Evolutionary conservation across 2,329 filamentous ascomycete species (phyloP), one percentile per base, ranked within the genome.

Genomic region (Alternaria ethzedia): DNA sequence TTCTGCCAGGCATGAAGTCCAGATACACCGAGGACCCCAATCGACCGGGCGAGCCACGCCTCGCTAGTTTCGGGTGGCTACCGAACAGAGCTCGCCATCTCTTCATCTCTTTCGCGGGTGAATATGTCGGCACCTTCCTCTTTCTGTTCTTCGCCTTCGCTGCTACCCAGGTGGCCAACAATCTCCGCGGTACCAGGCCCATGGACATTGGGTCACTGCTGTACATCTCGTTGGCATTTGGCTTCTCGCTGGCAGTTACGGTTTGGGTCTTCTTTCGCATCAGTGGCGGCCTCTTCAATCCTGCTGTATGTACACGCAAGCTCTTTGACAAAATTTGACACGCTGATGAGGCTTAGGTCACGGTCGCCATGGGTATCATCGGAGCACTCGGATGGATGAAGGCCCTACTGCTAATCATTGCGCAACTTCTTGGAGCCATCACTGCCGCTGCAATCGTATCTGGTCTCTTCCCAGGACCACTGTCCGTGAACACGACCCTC

Each of bases 351-450:
- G 5, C 75, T 51, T 79, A 81, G 74, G 83, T 85, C 25, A 83
- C 83, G 1, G 70, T 86, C 21, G 83, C 81, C n/a, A 75, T 86
- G 71, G 80, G 78, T 28, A 68, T 86, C 52, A 80, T 84, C 55
- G 84, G 84, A 54, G 83, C 82, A 7, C 70, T 85, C n/a, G 74
- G 75, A 28, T 85, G 82, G 82, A 26, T 79, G 41, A 81, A 83
- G 47, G 83, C 78, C 13, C 62, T 65, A 21, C 64, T 85, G 26
- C 76, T 84, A 64, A 80, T 84, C 59, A 61, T 84, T 63, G 71
- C 82, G 4, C 83, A 86, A 71, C 69, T 85, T 2, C 66, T 83
- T 15, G 83, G 80, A 41, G 80, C 76, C 45, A 83, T 86, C 56
- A 72, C 81, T 15, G 79, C 84, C 47, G 80, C 84, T 15, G 83